Base-by-base conservation (phyloP, 1,139 yeast genomes). In the Suhomyces bribrorum region DNA sequence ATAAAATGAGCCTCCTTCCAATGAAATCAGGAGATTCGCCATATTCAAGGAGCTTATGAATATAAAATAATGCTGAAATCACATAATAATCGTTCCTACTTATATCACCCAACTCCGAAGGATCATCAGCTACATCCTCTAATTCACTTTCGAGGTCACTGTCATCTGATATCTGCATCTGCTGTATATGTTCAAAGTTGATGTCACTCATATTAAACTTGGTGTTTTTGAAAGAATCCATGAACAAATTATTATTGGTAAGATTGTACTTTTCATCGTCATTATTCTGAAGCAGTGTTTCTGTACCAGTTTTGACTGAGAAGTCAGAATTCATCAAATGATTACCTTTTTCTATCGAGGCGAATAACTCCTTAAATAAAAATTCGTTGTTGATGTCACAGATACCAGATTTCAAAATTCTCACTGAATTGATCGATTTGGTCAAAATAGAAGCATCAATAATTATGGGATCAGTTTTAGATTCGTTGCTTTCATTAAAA, bases 81-180 rank as follows among this genome's bases (percentile, higher is more conserved):
- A 32, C 24, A 5, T 22, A 16, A 17, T 26, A 32, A 14, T 32
- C 28, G 7, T n/a, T 9, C 7, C 24, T 4, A 9, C 16, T 17
- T 24, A 29, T 14, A 9, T 29, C 15, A 11, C 13, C 31, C 31
- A 28, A 28, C 2, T 11, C 12, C 13, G 5, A 8, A 28, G 9
- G 7, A 18, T 23, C 34, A 2, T 13, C 16, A 15, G 8, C 14
- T 9, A 16, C 15, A 7, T 36, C 38, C 24, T 56, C 62, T 3
- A 45, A 36, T 32, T 60, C 66, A 32, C 56, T 50, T 18, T 52
- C 50, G 7, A 49, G 45, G 27, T 56, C 66, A 32, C 62, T 67
- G 33, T 61, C 68, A 36, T 69, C 75, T 2, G 74, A 67, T 13
- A 52, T 57, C 32, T 60, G 62, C 59, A 68, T 62, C 34, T 57